Evolutionary conservation across 345 rosid genomes (phyloP), one percentile per base, ranked within the genome.

Genomic region (Eutrema japonicum): DNA sequence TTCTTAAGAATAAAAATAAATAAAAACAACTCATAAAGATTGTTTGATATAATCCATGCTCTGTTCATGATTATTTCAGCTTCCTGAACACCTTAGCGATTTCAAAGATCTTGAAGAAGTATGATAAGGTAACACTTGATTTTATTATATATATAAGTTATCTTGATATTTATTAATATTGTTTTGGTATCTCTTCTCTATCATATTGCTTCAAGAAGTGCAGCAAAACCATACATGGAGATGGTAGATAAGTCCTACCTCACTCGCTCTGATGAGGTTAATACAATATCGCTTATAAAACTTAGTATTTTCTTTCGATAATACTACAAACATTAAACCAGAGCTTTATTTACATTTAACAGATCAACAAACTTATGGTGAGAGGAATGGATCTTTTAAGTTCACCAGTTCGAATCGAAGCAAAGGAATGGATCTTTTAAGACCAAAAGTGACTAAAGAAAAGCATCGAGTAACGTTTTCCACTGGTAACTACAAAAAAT

Each of bases 361-460:
- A 87, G 88, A 77, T 86, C 37, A 73, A 71, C 68, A 86, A 77
- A 68, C 84, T 86, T 18, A 75, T 83, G 85, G 77, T 79, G 67
- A 82, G 88, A 60, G 89, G 82, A 42, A 90, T 87, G 72, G 74
- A 74, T n/a, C 84, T 83, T 35, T 87, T 85, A n/a, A n/a, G n/a
- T 70, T 77, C 68, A 53, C 88, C 4, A 77, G 78, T 58, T 77
- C 82, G 22, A 89, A 87, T 77, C 82, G 83, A 55, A 81, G 80
- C 29, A 82, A 86, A 68, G 96, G 88, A 37, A 87, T 86, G 90
- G 77, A 33, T 67, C 63, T 73, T 12, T 80, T 89, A 63, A 84
- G 90, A 80, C 96, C 89, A 50, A 77, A 70, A 77, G 76, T 77
- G 1, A 83, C 77, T 56, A 84, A 59, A 83, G 90, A 87, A 40